Percentiles rank a stretch among this genome's conserved stretches.
Evolutionary conservation across 306 rosid species (phyloP).

Genomic region (Medicago ruthenica): DNA sequence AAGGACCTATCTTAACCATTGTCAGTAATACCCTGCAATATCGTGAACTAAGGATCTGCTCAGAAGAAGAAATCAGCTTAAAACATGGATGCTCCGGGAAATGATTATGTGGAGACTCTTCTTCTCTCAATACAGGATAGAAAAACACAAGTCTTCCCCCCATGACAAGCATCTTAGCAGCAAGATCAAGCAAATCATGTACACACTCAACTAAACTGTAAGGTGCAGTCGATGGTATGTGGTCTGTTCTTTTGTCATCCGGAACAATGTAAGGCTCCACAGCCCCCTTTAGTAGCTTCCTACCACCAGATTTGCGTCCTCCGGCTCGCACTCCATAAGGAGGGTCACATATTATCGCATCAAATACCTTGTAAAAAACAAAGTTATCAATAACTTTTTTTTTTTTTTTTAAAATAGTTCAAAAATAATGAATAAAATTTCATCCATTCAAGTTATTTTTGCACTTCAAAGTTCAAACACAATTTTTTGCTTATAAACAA

Average conservation of each 20-base stretch:
- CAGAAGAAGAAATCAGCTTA: slow-evolving; percentile 64
- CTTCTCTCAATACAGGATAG: slow-evolving; percentile 92
- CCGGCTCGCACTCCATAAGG: slow-evolving; percentile 99
- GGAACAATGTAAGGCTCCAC: slow-evolving; percentile 84
- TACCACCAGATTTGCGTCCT: slow-evolving; percentile 96
- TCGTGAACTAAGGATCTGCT: slow-evolving; percentile 93
- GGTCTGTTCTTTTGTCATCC: slow-evolving; percentile 86
- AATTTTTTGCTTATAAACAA: slow-evolving; percentile 17
- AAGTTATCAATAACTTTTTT: slow-evolving; percentile 12
- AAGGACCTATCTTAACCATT: slow-evolving; percentile 74
- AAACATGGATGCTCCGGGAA: slow-evolving; percentile 89
- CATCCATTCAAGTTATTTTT: slow-evolving; percentile 20
- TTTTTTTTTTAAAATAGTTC: background rate
- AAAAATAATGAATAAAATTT: background rate
- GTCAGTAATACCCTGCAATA: slow-evolving; percentile 88
- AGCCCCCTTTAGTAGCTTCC: slow-evolving; percentile 84
- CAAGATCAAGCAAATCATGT: slow-evolving; percentile 91
- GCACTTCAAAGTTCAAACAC: slow-evolving; percentile 1
- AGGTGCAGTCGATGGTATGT: slow-evolving; percentile 93
- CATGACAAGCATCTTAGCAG: slow-evolving; percentile 80
- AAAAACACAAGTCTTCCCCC: slow-evolving; percentile 93
- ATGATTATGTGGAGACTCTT: slow-evolving; percentile 55
- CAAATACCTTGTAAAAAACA: slow-evolving; percentile 62
- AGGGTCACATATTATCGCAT: slow-evolving; percentile 98
- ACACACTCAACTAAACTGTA: slow-evolving; percentile 94